phyloP scores from a whole-genome alignment of 208 protist genomes.

The Leishmania tropica region DNA sequence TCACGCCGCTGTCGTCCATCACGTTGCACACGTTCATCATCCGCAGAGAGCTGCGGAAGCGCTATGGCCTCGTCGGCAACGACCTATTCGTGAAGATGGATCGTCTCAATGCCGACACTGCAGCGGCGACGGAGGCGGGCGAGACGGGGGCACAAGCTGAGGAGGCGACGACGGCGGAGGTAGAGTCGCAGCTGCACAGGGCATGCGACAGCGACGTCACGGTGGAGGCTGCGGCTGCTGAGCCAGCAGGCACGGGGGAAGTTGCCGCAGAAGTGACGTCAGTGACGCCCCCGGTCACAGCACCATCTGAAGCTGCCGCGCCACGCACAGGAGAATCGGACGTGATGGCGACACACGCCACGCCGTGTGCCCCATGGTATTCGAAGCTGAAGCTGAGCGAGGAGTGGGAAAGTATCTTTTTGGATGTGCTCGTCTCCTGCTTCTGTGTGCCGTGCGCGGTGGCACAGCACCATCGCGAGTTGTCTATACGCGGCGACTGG shows the following conservation, averaged over 20 bases:
- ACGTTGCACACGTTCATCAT: slow-evolving; percentile 30
- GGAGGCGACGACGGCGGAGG: background rate
- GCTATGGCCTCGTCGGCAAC: slow-evolving; percentile 31
- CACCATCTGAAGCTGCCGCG: background rate
- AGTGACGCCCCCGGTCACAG: too few relatives aligned
- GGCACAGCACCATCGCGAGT: slow-evolving; percentile 51
- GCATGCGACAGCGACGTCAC: too few relatives aligned
- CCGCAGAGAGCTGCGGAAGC: slow-evolving; percentile 25
- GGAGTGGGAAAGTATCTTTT: background rate
- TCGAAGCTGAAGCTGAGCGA: background rate
- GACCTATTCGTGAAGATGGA: slow-evolving; percentile 5
- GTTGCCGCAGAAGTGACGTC: background rate
- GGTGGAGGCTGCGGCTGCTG: too few relatives aligned
- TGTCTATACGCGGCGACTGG: slow-evolving; percentile 39
- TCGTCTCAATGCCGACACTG: background rate
- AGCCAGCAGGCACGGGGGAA: background rate
- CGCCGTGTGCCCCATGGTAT: background rate
- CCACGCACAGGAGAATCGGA: background rate
- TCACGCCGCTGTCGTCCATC: slow-evolving; percentile 20
- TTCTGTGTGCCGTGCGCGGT: slow-evolving; percentile 36
- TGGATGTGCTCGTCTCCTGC: slow-evolving; percentile 19
- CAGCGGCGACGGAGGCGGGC: background rate
- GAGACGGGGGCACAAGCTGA: background rate
- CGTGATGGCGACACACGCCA: background rate
- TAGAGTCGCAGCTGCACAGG: too few relatives aligned